phyloP scores from a whole-genome alignment of 208 protist species.

The Willaertia magna region DNA sequence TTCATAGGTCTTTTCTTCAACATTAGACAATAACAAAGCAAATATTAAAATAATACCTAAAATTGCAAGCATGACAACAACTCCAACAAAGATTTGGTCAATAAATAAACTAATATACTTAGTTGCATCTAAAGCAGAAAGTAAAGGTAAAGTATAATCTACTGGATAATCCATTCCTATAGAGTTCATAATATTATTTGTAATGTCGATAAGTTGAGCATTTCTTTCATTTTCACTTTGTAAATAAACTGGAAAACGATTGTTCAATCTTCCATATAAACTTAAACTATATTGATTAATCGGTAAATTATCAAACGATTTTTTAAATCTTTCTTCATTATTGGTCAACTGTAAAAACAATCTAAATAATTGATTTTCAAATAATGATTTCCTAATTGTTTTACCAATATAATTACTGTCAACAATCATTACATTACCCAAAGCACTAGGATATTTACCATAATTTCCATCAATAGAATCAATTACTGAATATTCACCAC shows the following conservation, averaged over 20 bases:
- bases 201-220: slow-evolving; percentile 43
- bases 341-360: background rate
- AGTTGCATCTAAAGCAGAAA: slow-evolving; percentile 37
- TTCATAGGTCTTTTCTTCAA: slow-evolving; percentile 87
- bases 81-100: slow-evolving; percentile 55
- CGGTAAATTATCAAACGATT: slow-evolving; percentile 22
- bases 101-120: slow-evolving; percentile 59
- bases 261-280: slow-evolving; percentile 44
- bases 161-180: slow-evolving; percentile 28
- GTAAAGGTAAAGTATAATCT: slow-evolving; percentile 36
- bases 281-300: slow-evolving; percentile 50
- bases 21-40: slow-evolving; percentile 69
- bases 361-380: background rate
- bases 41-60: slow-evolving; percentile 72
- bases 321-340: background rate
- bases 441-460: slow-evolving; percentile 69
- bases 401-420: slow-evolving; percentile 45
- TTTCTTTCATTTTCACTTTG: slow-evolving; percentile 23
- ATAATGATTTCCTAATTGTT: background rate
- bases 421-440: slow-evolving; percentile 76
- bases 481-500: slow-evolving; percentile 35
- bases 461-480: slow-evolving; percentile 44
- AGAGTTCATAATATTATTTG: slow-evolving; percentile 27
- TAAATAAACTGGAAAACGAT: slow-evolving; percentile 59
- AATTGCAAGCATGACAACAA: slow-evolving; percentile 61